These are phyloP conservation scores for Leishmania arabica DNA, from an alignment of 208 protist genomes.

Conservation along the genomic window DNA sequence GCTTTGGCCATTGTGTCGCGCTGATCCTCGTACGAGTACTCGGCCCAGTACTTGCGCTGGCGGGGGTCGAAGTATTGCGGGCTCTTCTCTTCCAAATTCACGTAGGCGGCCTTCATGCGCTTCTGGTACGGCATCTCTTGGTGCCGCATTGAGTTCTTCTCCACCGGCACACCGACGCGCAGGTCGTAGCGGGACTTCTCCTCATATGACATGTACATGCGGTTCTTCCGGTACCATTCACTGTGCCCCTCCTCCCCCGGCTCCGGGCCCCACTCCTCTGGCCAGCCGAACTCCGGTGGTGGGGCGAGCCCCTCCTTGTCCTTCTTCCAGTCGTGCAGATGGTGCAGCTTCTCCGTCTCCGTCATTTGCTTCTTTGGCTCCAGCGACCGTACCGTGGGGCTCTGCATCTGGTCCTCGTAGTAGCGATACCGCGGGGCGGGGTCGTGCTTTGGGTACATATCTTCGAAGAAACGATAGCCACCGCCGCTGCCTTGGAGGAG, in stretches of 20 bases:
- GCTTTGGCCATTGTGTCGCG: constrained; percentile 83
- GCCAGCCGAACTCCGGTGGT: constrained; percentile 85
- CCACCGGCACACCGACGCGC: constrained; percentile 75
- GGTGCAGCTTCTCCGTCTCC: constrained; percentile 83
- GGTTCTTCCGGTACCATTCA: constrained; percentile 89
- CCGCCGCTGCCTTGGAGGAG: constrained; percentile 18
- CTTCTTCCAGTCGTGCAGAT: constrained; percentile 81
- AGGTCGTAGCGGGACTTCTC: constrained; percentile 85
- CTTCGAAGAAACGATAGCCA: constrained; percentile 88
- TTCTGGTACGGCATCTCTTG: constrained; percentile 89
- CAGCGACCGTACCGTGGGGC: constrained; percentile 45
- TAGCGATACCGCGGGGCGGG: constrained; percentile 68
- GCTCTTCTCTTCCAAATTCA: constrained; percentile 75
- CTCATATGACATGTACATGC: constrained; percentile 92
- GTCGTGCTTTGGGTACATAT: constrained; percentile 85
- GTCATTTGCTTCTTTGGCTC: constrained; percentile 73
- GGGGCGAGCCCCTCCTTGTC: constrained; percentile 64
- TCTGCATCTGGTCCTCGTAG: constrained; percentile 80
- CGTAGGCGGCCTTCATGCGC: constrained; percentile 83
- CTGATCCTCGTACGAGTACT: constrained; percentile 88
- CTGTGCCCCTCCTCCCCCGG: constrained; percentile 87
- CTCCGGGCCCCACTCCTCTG: constrained; percentile 89
- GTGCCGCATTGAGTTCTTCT: constrained; percentile 86
- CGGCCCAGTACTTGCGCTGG: constrained; percentile 78
- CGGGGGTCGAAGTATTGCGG: constrained; percentile 78